Evolutionary conservation across 306 rosid genomes (phyloP).

Genomic region (Pyrus betulifolia): DNA sequence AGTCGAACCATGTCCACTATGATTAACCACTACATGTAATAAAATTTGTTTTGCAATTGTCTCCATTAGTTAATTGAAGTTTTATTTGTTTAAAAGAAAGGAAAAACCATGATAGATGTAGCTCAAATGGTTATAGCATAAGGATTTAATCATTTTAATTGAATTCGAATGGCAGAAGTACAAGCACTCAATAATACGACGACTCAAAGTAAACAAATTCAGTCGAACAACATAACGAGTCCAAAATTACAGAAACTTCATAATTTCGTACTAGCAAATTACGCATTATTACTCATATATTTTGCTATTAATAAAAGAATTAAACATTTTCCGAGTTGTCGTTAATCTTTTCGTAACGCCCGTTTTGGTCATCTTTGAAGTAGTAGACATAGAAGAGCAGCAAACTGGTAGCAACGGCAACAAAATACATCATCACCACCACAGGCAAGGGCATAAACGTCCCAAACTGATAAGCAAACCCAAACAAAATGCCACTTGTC

Average conservation of each 20-base stretch:
- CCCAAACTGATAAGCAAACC: slow-evolving; percentile 7
- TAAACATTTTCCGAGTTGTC: neutral
- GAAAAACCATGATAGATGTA: neutral
- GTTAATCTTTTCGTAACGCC: neutral
- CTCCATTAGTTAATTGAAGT: neutral
- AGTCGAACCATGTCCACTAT: too few relatives aligned
- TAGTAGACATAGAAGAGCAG: slow-evolving; percentile 10
- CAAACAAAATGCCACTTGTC: slow-evolving; percentile 2
- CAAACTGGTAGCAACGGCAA: neutral
- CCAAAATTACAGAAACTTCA: rapidly evolving
- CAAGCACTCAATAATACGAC: too few relatives aligned
- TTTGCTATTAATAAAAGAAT: neutral
- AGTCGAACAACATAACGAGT: too few relatives aligned
- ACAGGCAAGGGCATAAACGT: neutral
- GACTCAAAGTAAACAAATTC: too few relatives aligned
- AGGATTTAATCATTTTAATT: too few relatives aligned
- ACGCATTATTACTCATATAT: neutral
- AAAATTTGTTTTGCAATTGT: neutral
- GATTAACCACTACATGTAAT: too few relatives aligned
- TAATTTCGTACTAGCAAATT: too few relatives aligned
- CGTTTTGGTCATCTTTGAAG: neutral
- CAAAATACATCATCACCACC: neutral
- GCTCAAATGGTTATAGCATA: neutral
- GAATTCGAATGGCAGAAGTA: neutral
- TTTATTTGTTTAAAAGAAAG: neutral